Evolutionary conservation across 148 eudicot genomes (phyloP), one percentile per base, ranked within the genome.

Genomic region (Rhododendron kiyosumense): DNA sequence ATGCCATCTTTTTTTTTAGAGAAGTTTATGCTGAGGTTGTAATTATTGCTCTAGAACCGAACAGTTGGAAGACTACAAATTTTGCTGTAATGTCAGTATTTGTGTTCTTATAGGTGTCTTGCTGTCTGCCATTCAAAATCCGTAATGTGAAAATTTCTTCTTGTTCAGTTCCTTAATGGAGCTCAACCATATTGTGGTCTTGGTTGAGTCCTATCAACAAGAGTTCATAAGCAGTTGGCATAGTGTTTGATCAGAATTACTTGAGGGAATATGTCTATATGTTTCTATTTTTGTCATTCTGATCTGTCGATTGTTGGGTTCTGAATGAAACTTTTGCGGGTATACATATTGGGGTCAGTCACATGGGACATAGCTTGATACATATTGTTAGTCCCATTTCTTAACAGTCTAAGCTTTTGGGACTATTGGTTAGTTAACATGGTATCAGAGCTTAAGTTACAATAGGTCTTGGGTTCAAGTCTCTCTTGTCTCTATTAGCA

Each of bases 241-340:
- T 15, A 26, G 32, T 30, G 46, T 41, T 65, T 61, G 32, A 43
- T 83, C 85, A 61, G 7, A 28, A 22, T 43, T 14, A 83, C 22
- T 71, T 30, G 38, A 87, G 61, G 89, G 89, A 87, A 90, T 90
- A 81, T 83, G 80, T 90, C 59, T 71, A 63, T 69, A 88, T 85
- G 89, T 86, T 88, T 65, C 86, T 80, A 22, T 79, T 83, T 46
- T 85, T 87, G 86, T 87, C 54, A 63, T 46, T 57, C 45, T 74
- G 83, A 78, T 83, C 69, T 34, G 76, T 81, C 7, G 15, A 69
- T 30, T 80, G 83, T 83, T 28, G 86, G 88, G 88, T 59, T 85
- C 61, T 83, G 88, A 90, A 88, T 79, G 85, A 85, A 61, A 26
- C 14, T 69, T 28, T 13, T 69, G 75, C 7, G 74, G 32, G 12